A percentile compares a stretch with the other conserved stretches of the same genome.
phyloP scores from a whole-genome alignment of 495 filamentous ascomycete genomes.

The Penicillium longicatenatum region DNA sequence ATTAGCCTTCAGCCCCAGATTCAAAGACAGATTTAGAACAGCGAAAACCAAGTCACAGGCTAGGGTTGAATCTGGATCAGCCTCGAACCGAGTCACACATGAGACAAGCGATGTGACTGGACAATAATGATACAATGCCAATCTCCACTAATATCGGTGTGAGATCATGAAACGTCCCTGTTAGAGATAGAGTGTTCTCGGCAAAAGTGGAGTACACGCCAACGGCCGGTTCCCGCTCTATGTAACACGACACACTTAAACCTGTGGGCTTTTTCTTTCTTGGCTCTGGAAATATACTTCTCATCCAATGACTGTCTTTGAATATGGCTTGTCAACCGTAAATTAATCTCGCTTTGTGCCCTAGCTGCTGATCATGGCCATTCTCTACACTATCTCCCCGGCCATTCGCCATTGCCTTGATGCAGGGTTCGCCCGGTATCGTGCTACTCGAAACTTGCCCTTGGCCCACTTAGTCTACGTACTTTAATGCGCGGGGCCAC shows the following conservation, averaged over 20 bases:
- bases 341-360: neutral
- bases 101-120: neutral
- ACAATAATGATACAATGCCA: neutral
- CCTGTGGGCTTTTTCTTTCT: neutral
- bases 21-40: neutral
- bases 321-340: neutral
- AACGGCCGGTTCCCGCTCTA: neutral
- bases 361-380: neutral
- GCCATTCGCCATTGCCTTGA: slow-evolving; percentile 1
- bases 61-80: neutral
- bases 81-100: neutral
- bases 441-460: too few species aligned
- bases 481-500: slow-evolving; percentile 19
- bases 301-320: neutral
- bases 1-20: neutral
- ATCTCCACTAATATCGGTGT: slow-evolving; percentile 6
- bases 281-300: neutral
- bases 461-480: slow-evolving; percentile 6
- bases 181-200: slow-evolving; percentile 15
- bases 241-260: neutral
- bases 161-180: slow-evolving; percentile 16
- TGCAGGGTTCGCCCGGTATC: slow-evolving; percentile 1
- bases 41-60: slow-evolving; percentile 1
- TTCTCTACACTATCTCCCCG: slow-evolving; percentile 3
- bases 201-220: slow-evolving; percentile 1